Percentiles rank a stretch among this genome's conserved stretches.
These are phyloP conservation scores for Spizellomyces sp. DNA, from an alignment of 192 early-diverging fungal species.

Conservation along the genomic window DNA sequence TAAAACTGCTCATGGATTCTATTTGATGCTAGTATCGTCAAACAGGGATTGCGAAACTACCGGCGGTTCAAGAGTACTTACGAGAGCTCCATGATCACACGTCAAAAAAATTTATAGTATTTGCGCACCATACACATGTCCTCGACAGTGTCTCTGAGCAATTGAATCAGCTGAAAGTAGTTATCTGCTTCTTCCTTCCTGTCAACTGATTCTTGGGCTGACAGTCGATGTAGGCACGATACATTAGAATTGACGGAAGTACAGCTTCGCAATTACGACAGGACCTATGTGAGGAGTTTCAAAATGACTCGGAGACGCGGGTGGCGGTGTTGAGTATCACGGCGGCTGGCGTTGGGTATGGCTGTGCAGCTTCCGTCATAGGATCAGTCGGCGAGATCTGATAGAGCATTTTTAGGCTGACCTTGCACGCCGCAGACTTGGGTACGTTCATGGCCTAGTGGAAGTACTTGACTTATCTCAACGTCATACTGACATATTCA, in stretches of 20 bases:
- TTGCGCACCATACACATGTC: conserved; percentile 49
- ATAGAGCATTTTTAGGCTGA: conserved; percentile 26
- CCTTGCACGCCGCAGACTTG: conserved; percentile 47
- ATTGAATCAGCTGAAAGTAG: conserved; percentile 29
- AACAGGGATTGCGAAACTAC: conserved; percentile 42
- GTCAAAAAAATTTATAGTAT: conserved; percentile 49
- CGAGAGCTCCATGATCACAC: conserved; percentile 38
- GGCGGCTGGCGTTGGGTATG: conserved; percentile 47
- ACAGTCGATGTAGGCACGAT: conserved; percentile 30
- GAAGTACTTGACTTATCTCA: conserved; percentile 3
- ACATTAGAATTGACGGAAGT: conserved; percentile 50
- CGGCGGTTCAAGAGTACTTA: conserved; percentile 44
- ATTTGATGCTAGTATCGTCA: conserved; percentile 30
- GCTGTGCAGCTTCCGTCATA: background rate
- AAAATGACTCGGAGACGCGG: conserved; percentile 30
- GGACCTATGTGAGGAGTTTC: conserved; percentile 47
- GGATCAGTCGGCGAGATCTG: background rate
- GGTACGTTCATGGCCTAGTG: too few relatives aligned
- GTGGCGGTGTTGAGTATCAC: conserved; percentile 51
- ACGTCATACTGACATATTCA: background rate
- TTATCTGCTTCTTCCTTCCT: conserved; percentile 12
- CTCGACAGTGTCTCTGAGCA: conserved; percentile 30
- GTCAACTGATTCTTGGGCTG: background rate
- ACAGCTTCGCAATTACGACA: conserved; percentile 36
- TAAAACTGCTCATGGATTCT: background rate